Evolutionary conservation across 805 yeast species (phyloP).

Genomic region (Jamesozyma piceae): DNA sequence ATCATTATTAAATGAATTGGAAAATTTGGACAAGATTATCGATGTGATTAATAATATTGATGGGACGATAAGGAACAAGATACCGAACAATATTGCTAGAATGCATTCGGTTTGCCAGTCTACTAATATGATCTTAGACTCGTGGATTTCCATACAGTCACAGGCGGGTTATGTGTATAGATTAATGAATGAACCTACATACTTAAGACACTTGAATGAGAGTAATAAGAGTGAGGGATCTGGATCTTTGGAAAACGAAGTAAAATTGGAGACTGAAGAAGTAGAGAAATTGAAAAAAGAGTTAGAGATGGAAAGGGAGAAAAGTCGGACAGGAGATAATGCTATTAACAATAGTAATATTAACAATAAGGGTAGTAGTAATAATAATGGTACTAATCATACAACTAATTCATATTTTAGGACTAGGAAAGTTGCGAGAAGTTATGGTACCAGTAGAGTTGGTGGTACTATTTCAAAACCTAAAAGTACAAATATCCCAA

Average conservation of each 20-base stretch:
- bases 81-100: constrained; percentile 25
- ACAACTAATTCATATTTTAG: no score
- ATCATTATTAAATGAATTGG: constrained; percentile 25
- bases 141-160: constrained; percentile 54
- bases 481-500: constrained; percentile 15
- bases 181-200: constrained; percentile 34
- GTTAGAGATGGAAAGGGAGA: constrained; percentile 9
- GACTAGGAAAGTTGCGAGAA: neutral
- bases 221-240: constrained; percentile 25
- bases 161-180: constrained; percentile 49
- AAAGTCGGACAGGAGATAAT: neutral
- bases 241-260: constrained; percentile 9
- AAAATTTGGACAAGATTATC: constrained; percentile 23
- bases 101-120: constrained; percentile 37
- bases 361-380: neutral
- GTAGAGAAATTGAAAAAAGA: constrained; percentile 14
- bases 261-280: constrained; percentile 11
- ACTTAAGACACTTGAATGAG: constrained; percentile 30
- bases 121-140: constrained; percentile 42
- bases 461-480: constrained; percentile 2
- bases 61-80: constrained; percentile 10
- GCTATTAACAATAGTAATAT: neutral
- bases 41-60: constrained; percentile 22
- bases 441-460: neutral
- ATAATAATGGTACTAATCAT: neutral